Conservation (phyloP, 1,284 basidiomycete genomes). For the Microbotryum scabiosae region DNA sequence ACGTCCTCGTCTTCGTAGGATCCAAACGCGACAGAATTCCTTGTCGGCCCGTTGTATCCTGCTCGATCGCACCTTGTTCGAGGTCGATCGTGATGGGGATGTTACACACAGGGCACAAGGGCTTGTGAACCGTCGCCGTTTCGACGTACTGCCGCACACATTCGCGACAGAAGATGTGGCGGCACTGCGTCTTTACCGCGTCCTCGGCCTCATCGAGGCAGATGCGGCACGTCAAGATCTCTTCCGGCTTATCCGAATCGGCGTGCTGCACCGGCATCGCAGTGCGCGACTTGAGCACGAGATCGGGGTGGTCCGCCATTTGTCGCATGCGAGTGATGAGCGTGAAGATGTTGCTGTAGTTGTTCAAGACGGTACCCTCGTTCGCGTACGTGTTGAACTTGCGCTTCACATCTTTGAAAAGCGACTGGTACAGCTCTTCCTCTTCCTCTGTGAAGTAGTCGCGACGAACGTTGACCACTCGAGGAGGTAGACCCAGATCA, state of each 20-base stretch:
- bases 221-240: slow-evolving; percentile 60
- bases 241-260: slow-evolving; percentile 59
- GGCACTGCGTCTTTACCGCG: slow-evolving; percentile 78
- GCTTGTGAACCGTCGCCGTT: slow-evolving; percentile 57
- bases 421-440: slow-evolving; percentile 73
- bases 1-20: slow-evolving; percentile 82
- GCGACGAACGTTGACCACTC: slow-evolving; percentile 77
- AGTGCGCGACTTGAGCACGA: slow-evolving; percentile 60
- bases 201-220: slow-evolving; percentile 97
- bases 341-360: slow-evolving; percentile 89
- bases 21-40: slow-evolving; percentile 89
- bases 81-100: slow-evolving; percentile 82
- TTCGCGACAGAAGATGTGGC: slow-evolving; percentile 74
- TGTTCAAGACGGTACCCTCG: slow-evolving; percentile 63
- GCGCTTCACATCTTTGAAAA: slow-evolving; percentile 88
- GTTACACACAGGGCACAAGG: slow-evolving; percentile 93
- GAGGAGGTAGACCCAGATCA: slow-evolving; percentile 92
- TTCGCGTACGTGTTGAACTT: slow-evolving; percentile 86
- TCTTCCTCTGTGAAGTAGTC: slow-evolving; percentile 96
- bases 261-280: slow-evolving; percentile 42
- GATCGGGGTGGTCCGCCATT: slow-evolving; percentile 66
- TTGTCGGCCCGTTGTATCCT: slow-evolving; percentile 66
- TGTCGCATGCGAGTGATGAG: slow-evolving; percentile 68
- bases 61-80: slow-evolving; percentile 81
- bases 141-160: slow-evolving; percentile 92